Evolutionary conservation across 2,329 filamentous ascomycete species (phyloP).

Genomic region (Emmonsiellopsis sp.): DNA sequence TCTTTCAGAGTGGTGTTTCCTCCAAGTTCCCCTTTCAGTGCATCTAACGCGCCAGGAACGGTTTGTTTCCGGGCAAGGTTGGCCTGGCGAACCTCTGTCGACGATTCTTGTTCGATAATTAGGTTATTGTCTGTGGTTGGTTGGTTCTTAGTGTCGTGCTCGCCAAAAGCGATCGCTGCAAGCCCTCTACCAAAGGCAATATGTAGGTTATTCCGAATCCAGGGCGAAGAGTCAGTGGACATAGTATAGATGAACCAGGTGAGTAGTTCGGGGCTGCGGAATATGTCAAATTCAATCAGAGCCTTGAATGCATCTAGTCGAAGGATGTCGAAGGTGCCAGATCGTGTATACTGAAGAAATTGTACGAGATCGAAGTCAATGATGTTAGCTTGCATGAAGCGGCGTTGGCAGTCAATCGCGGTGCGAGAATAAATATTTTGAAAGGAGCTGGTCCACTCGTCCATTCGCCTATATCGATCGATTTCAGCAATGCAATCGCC

Average conservation of each 20-base stretch:
- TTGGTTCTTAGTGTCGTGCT: slow-evolving; percentile 25
- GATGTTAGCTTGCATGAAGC: slow-evolving; percentile 44
- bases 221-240: slow-evolving; percentile 48
- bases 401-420: slow-evolving; percentile 50
- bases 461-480: slow-evolving; percentile 53
- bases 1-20: slow-evolving; percentile 41
- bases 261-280: slow-evolving; percentile 42
- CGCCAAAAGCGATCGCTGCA: slow-evolving; percentile 51
- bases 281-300: slow-evolving; percentile 46
- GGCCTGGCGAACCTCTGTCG: slow-evolving; percentile 42
- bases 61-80: slow-evolving; percentile 47
- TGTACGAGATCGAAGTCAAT: slow-evolving; percentile 45
- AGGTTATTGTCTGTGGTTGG: slow-evolving; percentile 31
- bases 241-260: slow-evolving; percentile 49
- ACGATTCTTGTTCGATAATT: slow-evolving; percentile 49
- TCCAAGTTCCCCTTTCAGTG: slow-evolving; percentile 45
- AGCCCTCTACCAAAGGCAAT: slow-evolving; percentile 45
- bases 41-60: slow-evolving; percentile 48
- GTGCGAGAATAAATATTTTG: slow-evolving; percentile 56
- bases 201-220: slow-evolving; percentile 45
- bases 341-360: slow-evolving; percentile 52
- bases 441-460: slow-evolving; percentile 58
- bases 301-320: slow-evolving; percentile 51
- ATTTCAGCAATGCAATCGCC: slow-evolving; percentile 51
- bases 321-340: slow-evolving; percentile 51